Evolutionary conservation across 1,284 basidiomycete species (phyloP).

Genomic region (Cronartium quercuum): DNA sequence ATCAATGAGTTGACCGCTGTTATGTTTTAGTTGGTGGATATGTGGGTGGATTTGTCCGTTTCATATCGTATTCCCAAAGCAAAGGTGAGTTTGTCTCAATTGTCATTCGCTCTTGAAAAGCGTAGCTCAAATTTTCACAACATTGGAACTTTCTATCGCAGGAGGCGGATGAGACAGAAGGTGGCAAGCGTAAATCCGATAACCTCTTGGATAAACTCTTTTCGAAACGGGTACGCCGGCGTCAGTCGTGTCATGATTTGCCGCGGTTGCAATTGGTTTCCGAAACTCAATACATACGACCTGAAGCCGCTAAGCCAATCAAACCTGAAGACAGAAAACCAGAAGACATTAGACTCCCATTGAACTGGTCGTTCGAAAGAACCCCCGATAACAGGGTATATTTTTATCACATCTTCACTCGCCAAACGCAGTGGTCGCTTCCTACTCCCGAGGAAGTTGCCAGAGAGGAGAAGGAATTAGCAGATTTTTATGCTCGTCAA

Average conservation of each 20-base stretch:
- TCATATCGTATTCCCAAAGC: conserved; percentile 80
- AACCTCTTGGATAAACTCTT: conserved; percentile 21
- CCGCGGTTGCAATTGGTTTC: conserved; percentile 39
- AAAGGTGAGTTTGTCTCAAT: conserved; percentile 51
- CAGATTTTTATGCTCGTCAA: conserved; percentile 16
- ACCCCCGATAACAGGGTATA: conserved; percentile 14
- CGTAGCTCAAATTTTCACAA: neutral
- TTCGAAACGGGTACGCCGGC: conserved; percentile 18
- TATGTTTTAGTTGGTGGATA: conserved; percentile 58
- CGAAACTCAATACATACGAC: conserved; percentile 40
- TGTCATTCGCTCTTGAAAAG: conserved; percentile 8
- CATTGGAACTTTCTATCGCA: neutral
- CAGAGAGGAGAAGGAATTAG: neutral
- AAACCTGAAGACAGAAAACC: conserved; percentile 28
- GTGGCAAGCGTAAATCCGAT: conserved; percentile 30
- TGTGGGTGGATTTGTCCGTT: conserved; percentile 68
- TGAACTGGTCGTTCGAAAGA: conserved; percentile 35
- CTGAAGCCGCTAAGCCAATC: conserved; percentile 39
- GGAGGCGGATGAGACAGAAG: conserved; percentile 44
- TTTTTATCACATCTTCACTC: conserved; percentile 39
- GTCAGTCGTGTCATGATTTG: conserved; percentile 31
- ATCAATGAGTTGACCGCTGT: conserved; percentile 15
- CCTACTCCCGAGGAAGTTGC: conserved; percentile 33
- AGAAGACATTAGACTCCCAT: conserved; percentile 32
- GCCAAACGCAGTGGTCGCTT: conserved; percentile 33